Conservation (phyloP, 1,284 basidiomycete species). For the Ustilago loliicola region DNA sequence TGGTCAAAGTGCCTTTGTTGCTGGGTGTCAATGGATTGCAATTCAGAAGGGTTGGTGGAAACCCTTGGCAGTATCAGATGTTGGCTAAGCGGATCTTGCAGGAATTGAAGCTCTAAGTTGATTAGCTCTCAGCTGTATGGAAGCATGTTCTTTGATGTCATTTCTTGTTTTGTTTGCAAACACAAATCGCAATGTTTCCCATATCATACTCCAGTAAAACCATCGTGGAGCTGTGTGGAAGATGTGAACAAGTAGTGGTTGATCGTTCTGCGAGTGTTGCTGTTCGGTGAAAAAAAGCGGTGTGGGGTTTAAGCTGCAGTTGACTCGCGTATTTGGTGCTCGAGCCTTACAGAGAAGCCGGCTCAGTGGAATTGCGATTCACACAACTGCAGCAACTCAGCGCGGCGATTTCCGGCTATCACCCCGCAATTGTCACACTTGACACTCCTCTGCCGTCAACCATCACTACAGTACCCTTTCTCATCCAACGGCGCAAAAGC, state of each 20-base stretch:
- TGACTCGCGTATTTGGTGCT: neutral
- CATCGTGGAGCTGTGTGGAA: neutral
- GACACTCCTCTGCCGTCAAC: neutral
- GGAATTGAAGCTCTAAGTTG: conserved; percentile 82
- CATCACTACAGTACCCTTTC: neutral
- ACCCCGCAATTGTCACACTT: neutral
- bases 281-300: neutral
- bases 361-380: neutral
- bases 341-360: conserved; percentile 7
- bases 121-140: neutral
- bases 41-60: conserved; percentile 90
- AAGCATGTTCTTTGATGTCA: neutral
- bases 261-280: neutral
- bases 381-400: neutral
- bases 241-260: neutral
- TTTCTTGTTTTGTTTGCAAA: neutral
- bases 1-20: conserved; percentile 78
- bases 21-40: conserved; percentile 91
- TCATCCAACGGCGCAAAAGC: too few species aligned
- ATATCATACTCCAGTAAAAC: neutral
- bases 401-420: conserved; percentile 15
- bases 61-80: conserved; percentile 95
- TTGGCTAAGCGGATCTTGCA: conserved; percentile 91
- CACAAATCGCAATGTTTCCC: neutral
- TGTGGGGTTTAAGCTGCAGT: neutral